These are phyloP conservation scores for Collybia nuda DNA, from an alignment of 768 basidiomycete genomes.

Conservation along the genomic window DNA sequence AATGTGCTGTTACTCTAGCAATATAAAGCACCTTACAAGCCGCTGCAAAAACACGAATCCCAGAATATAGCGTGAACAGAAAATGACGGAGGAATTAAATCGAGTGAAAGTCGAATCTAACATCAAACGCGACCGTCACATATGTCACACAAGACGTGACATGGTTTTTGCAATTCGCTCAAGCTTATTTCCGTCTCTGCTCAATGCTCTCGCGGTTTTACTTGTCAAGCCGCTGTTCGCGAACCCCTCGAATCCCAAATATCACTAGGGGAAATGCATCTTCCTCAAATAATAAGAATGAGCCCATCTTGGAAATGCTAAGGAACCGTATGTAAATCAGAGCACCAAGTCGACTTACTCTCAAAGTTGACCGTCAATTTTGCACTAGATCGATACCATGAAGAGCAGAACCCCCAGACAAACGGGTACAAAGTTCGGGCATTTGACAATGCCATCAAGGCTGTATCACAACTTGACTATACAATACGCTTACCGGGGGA, in stretches of 20 bases:
- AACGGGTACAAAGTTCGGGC: constrained; percentile 53
- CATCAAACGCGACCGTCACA: constrained; percentile 15
- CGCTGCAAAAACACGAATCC: not conserved
- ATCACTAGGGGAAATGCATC: constrained; percentile 5
- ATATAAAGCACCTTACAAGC: constrained; percentile 3
- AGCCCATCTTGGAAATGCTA: constrained; percentile 34
- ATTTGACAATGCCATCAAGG: constrained; percentile 46
- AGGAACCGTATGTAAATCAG: constrained; percentile 33
- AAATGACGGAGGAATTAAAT: not conserved
- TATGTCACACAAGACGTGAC: constrained; percentile 5
- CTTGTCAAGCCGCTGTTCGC: constrained; percentile 9
- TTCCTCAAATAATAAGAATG: constrained; percentile 15
- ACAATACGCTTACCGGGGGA: constrained; percentile 46
- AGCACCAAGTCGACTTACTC: not conserved
- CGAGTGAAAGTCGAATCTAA: not conserved
- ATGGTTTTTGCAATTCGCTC: not conserved
- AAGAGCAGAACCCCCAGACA: constrained; percentile 29
- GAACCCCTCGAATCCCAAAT: constrained; percentile 1
- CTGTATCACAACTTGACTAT: constrained; percentile 35
- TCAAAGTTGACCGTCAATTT: constrained; percentile 2
- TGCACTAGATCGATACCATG: constrained; percentile 41
- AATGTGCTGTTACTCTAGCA: not conserved
- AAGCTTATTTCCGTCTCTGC: not conserved
- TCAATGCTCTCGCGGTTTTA: constrained; percentile 7
- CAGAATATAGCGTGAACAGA: not conserved